Evolutionary conservation across 495 filamentous ascomycete species (phyloP), one percentile per base, ranked within the genome.

Genomic region (Elaphomyces granulatus): DNA sequence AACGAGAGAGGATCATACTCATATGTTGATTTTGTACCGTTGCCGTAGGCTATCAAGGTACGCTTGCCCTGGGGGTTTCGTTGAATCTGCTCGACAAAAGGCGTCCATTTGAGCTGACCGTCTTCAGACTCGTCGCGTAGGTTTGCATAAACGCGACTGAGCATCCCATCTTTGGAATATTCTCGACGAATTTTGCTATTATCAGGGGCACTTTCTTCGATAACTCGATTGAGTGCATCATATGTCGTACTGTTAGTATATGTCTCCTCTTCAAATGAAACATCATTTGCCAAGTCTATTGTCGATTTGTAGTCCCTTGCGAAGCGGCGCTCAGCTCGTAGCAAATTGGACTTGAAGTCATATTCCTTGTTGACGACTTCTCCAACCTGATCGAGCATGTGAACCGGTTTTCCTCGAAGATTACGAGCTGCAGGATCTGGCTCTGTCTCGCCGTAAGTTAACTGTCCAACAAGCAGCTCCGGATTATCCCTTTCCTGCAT

Each of bases 281-380:
- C 33, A 2, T 8, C 8, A 17, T 14, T 28, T 8, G 40, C 36
- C 58, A 56, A 61, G 30, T 61, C 46, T 8, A 60, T 8, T 7
- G 18, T 19, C 0, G 8, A 14, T 20, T 45, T 50, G 28, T 56
- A 58, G 8, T 58, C 36, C 2, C 2, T 17, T 0, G 47, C 45
- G 15, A 51, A 21, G 12, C 28, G 37, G 2, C 17, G 26, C 1
- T 20, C 8, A 0, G 4, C 10, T 6, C 15, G 4, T 0, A 53
- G 4, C 0, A 21, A 19, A 30, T 58, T 56, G 0, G 48, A 49
- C 34, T 54, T 50, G 41, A 58, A 56, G 37, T 60, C 54, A 30
- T 39, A 61, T 7, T 23, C 7, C 4, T 4, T 20, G 18, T 20
- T 41, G 0, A 18, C 41, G 0, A 12, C 2, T 0, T 46, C n/a